A percentile compares a stretch with the other conserved stretches of the same genome.
Conservation (phyloP, 176 grass and related monocot species). For the Juncus effusus region DNA sequence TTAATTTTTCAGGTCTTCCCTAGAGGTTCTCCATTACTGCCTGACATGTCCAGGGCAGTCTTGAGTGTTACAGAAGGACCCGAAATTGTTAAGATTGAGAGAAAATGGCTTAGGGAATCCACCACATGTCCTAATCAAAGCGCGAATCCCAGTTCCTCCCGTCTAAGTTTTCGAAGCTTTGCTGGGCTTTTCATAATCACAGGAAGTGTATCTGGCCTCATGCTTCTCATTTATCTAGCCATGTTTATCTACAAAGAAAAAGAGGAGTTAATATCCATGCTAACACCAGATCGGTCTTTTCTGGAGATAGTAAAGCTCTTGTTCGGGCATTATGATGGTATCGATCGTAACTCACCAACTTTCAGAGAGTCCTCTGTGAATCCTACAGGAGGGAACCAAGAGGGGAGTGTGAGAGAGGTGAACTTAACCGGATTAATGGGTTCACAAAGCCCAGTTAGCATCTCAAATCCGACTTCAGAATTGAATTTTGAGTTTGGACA, state of each 20-base stretch:
- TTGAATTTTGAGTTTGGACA: conserved; percentile 11
- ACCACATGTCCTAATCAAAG: not conserved
- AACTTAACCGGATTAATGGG: not conserved
- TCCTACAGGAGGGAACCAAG: conserved; percentile 6
- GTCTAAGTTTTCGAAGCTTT: conserved; percentile 39
- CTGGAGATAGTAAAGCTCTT: not conserved
- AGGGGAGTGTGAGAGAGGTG: not conserved
- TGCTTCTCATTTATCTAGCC: conserved; percentile 19
- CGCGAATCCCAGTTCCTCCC: conserved; percentile 1
- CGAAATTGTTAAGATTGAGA: conserved; percentile 24
- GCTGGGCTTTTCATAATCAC: conserved; percentile 50
- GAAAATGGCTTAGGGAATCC: conserved; percentile 31
- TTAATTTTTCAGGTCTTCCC: conserved; percentile 73
- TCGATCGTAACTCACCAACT: not conserved
- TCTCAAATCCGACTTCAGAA: not conserved
- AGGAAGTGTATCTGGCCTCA: conserved; percentile 22
- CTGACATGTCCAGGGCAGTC: conserved; percentile 46
- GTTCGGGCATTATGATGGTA: not conserved
- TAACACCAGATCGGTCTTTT: not conserved
- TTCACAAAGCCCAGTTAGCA: conserved; percentile 8
- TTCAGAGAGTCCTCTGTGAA: conserved; percentile 4
- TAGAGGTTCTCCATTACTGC: conserved; percentile 29
- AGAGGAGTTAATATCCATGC: not conserved
- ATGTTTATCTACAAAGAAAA: conserved; percentile 1
- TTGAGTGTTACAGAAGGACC: conserved; percentile 36